Conservation (phyloP, 306 rosid genomes). For the Potentilla sterilis region DNA sequence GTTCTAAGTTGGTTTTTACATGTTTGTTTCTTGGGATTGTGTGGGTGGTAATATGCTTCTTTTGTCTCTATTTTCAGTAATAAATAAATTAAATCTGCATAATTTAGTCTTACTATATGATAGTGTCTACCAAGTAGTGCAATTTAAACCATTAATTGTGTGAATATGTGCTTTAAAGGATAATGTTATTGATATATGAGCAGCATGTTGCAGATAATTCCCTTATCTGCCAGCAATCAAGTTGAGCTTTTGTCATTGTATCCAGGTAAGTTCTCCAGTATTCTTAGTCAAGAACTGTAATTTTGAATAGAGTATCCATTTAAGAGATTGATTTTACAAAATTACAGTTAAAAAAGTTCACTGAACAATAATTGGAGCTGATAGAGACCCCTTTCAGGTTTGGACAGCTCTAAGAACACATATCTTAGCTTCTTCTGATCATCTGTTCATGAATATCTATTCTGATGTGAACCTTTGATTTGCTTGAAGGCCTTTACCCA, state of each 20-base stretch:
- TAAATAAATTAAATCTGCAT: not conserved
- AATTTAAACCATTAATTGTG: not conserved
- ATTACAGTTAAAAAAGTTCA: not conserved
- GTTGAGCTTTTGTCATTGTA: not conserved
- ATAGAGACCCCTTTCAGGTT: not conserved
- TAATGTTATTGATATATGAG: not conserved
- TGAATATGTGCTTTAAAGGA: not conserved
- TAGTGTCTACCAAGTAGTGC: constrained; percentile 4
- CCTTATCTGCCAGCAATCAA: not conserved
- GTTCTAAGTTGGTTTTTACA: not conserved
- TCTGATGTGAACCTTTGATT: not conserved
- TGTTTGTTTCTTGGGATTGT: constrained; percentile 17
- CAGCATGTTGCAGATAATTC: not conserved
- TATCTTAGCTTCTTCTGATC: not conserved
- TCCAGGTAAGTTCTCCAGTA: not conserved
- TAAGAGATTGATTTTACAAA: not conserved
- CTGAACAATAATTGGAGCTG: constrained; percentile 5
- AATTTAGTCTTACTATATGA: not conserved
- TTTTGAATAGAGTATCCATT: not conserved
- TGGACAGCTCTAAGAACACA: not conserved
- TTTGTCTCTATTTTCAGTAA: not conserved
- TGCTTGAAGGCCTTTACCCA: not conserved
- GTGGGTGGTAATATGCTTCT: constrained; percentile 11
- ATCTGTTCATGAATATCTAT: constrained; percentile 24
- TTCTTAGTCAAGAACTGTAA: not conserved